These are phyloP conservation scores for Rhododendron ferrugineum DNA, from an alignment of 148 eudicot genomes.

Conservation along the genomic window DNA sequence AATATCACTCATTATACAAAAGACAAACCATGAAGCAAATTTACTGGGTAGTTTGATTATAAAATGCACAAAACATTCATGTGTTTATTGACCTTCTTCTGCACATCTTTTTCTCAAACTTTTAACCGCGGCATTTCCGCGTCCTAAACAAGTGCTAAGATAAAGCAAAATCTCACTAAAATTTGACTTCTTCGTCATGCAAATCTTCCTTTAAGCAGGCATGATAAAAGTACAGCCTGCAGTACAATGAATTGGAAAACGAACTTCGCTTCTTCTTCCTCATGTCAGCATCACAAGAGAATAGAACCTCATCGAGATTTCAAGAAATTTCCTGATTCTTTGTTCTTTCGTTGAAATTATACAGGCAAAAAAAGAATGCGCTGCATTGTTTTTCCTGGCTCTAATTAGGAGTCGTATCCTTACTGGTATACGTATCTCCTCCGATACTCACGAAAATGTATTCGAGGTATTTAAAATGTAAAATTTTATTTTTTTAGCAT, in stretches of 20 bases:
- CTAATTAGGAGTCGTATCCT: background rate
- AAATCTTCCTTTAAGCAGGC: background rate
- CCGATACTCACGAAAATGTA: background rate
- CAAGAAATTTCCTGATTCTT: background rate
- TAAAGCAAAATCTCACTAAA: background rate
- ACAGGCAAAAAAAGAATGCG: background rate
- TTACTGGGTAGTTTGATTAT: background rate
- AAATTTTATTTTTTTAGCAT: background rate
- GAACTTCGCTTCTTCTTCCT: background rate
- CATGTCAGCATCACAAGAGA: conserved; percentile 6
- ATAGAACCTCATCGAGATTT: background rate
- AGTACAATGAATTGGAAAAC: background rate
- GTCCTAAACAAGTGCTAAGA: background rate
- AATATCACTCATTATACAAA: background rate
- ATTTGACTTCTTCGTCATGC: background rate
- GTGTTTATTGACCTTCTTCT: background rate
- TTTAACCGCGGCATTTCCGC: background rate
- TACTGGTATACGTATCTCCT: background rate
- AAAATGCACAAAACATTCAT: background rate
- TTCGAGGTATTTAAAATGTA: background rate
- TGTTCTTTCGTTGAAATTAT: background rate
- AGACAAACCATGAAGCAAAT: background rate
- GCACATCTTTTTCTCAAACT: background rate
- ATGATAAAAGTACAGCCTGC: background rate
- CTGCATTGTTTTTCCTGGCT: background rate